Base-by-base conservation (phyloP, 2,329 filamentous ascomycete genomes). In the Epichloe scottii region DNA sequence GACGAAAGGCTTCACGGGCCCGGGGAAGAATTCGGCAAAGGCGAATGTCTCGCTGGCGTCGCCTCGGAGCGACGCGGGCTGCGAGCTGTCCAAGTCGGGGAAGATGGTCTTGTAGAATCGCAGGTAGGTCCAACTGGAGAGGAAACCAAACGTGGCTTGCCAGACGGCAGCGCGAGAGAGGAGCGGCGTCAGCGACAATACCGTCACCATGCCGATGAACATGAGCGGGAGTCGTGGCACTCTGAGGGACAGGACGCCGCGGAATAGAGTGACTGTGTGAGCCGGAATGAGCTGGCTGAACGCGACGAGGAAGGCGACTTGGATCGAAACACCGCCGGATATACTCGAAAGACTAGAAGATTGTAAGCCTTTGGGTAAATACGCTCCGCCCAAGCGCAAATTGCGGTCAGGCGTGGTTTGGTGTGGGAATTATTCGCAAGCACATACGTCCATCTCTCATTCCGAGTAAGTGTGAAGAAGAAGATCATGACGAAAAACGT, bases 271-370 rank as follows among this genome's bases (percentile, higher is more conserved):
- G 49, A 97, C 91, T 11, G 93, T 98, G 68, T 98, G 93, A 55
- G 95, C 90, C 21, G 93, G 93, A 37, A 97, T 86, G 47, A 98
- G 87, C 69, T 98, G 93, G 71, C 95, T 97, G 71, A 97, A 95
- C 50, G 91, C 88, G 60, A 97, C 88, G 55, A 98, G 85, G 72
- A 97, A 97, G 55, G 87, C 84, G 45, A 93, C 89, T 68, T 96
- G 91, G 52, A 96, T 75, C 15, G 90, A 83, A 56, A 95, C 84
- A 51, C 89, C 90, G 59, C 93, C 93, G 59, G 87, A 87, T 63
- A 97, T 87, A 56, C 87, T 84, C 44, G 86, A 89, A 45, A 87
- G 70, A 49, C 86, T 93, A 61, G 14, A 19, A 15, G 6, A 30
- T 30, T 11, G 30, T 30, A 30, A 30, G 30, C 30, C 10, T 30